Conservation (phyloP, 2,329 filamentous ascomycete species). For the Ceratocystis smalleyi region DNA sequence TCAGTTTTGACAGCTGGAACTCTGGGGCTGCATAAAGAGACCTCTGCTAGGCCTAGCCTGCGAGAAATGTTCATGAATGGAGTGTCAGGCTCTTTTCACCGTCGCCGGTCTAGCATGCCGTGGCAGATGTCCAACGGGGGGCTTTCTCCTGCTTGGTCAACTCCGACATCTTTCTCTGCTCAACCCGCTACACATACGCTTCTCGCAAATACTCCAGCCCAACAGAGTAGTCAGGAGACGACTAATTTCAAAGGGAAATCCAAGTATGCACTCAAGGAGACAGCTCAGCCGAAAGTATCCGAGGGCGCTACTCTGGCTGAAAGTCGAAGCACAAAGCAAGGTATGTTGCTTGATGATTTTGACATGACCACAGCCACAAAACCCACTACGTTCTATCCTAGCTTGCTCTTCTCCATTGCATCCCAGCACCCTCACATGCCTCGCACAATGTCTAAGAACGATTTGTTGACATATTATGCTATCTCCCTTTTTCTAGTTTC, state of each 20-base stretch:
- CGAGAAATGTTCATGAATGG: conserved; percentile 11
- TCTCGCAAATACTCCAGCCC: not conserved
- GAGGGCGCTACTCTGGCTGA: not conserved
- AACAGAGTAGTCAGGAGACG: not conserved
- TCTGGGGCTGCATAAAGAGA: conserved; percentile 18
- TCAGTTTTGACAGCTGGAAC: conserved; percentile 19
- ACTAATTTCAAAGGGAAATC: not conserved
- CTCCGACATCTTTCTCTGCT: not conserved
- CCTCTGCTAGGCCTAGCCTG: conserved; percentile 7
- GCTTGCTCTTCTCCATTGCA: not conserved
- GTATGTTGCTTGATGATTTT: conserved; percentile 1
- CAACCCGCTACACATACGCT: not conserved
- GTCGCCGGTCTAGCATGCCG: conserved; percentile 9
- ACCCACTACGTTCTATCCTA: not conserved
- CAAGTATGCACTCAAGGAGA: not conserved
- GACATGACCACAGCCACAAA: not conserved
- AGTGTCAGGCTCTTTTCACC: conserved; percentile 3
- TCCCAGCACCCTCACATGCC: not conserved
- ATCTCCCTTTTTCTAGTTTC: not conserved
- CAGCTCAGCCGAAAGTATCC: not conserved
- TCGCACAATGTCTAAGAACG: not conserved
- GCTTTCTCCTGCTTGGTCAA: not conserved
- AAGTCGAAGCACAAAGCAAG: not conserved
- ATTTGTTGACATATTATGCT: not conserved
- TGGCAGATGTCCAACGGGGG: conserved; percentile 4